Evolutionary conservation across 352 stramenopile genomes (phyloP), one percentile per base, ranked within the genome.

Genomic region (Phytophthora hibernalis): DNA sequence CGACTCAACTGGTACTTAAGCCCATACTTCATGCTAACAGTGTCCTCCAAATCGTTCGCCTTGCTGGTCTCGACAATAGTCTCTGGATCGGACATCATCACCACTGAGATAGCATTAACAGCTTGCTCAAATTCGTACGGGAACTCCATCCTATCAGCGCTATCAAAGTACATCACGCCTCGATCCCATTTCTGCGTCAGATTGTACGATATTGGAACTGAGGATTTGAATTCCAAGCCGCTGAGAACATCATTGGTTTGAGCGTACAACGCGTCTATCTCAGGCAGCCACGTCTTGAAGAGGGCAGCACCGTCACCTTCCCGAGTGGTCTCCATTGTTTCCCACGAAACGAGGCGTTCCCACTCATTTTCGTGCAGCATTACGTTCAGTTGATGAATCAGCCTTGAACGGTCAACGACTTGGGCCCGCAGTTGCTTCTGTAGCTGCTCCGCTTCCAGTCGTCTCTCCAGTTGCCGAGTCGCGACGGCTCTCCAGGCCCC

Each of bases 11-110:
- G 30, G n/a, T 68, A 76, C 11, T 70, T 69, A 0, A 60, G 13
- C 3, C 45, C 26, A 33, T 72, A 80, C 28, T 75, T 80, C 30
- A 68, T 52, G 0, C 58, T 64, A 13, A 74, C 35, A 2, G 72
- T 77, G 26, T 79, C 56, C 42, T 44, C 45, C 28, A 15, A 35
- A 8, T 35, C 52, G 21, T 38, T 40, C 13, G 10, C 28, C 9
- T 35, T 49, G 7, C n/a, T 42, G 33, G 9, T 45, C 12, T 43
- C 31, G 8, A 56, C 16, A 42, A 26, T 13, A 3, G 13, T 13
- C 0, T 31, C 40, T 40, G 28, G 24, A 16, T 61, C 48, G 0
- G 62, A 55, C 54, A 66, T 54, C 12, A 72, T 59, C 5, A 69
- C 30, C 13, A 21, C 22, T 21, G 51, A 65, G 4, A 52, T 43